Evolutionary conservation across 345 rosid genomes (phyloP), one percentile per base, ranked within the genome.

Genomic region (Jatropha curcas): DNA sequence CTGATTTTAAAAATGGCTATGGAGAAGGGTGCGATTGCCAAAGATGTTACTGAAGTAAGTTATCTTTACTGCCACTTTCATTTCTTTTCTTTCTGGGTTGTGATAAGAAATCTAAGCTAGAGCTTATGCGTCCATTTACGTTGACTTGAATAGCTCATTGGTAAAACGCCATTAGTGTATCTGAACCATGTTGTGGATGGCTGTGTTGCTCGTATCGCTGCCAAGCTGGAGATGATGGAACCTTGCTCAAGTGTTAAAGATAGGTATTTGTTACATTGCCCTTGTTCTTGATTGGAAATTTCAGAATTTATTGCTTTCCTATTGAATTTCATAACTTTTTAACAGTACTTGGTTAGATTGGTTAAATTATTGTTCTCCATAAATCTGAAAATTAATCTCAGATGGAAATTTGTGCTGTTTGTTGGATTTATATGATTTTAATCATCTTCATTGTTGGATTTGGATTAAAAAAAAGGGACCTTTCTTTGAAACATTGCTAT

Each of bases 241-340:
- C 98, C 97, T 30, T 90, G 94, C 71, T 90, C 98, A 5, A 93
- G 98, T 68, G 93, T 93, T 83, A 93, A 93, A 82, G 98, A 93
- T 79, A 89, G 97, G 98, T 89, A 72, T 45, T 30, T 1, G 39
- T 60, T 56, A 19, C 35, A 27, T 53, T 17, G 48, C 31, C 58
- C 20, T 17, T 39, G 16, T 73, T 61, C 27, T 55, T 7, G 19
- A 51, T 27, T 5, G 30, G 16, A 2, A 19, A 10, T 51, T 50
- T 12, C 8, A 27, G 20, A 33, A 27, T 37, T 17, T 7, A 8
- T 25, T 55, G 65, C 34, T 30, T 57, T 39, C 0, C 56, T 31
- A 28, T 7, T 55, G 7, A 31, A 16, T 22, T 34, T 34, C 14
- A 9, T 22, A 33, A 30, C 65, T 2, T 27, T 28, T 27, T 52